Base-by-base conservation (phyloP, 306 rosid species). In the Lathyrus oleraceus region DNA sequence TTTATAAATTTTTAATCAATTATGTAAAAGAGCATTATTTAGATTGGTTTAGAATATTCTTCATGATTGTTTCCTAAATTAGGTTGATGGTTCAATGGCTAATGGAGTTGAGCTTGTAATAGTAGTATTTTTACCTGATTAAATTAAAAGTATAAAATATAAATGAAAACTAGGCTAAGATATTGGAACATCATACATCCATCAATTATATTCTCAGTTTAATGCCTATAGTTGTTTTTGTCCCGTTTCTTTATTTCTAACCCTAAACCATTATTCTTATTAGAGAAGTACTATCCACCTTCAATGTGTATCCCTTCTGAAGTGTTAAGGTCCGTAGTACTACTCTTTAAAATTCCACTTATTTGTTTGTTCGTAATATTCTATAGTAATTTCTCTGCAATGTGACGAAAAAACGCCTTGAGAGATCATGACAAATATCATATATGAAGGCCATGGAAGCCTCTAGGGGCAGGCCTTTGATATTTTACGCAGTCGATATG, bases 111-210 rank as follows among this genome's bases (percentile, higher is more conserved):
- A 15, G 12, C 78, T 51, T 48, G 58, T 30, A 58, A 20, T 42
- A 40, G 42, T 25, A 16, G 47, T n/a, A 51, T 11, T 20, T 14
- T 27, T 47, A 61, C 61, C 35, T 20, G 17, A 35, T 39, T 14
- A 60, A 13, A 45, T 59, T 32, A 44, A 5, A 32, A 71, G 76
- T 30, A 45, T 60, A 32, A 38, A 15, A 32, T 21, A 53, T 59
- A 32, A 59, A 59, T 65, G 76, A 58, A n/a, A 43, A 42, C 27
- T 58, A 58, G 15, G 59, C 36, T 43, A 20, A 61, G 61, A 65
- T 49, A 36, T 61, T 49, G 30, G 30, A 73, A 49, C 54, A 15
- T 28, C 8, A 39, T n/a, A 48, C 42, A 36, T 48, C 39, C 51
- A 56, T 35, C 30, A 49, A 49, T 21, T 20, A 61, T 35, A 61